Base-by-base conservation (phyloP, 306 rosid species). In the Citrullus amarus region DNA sequence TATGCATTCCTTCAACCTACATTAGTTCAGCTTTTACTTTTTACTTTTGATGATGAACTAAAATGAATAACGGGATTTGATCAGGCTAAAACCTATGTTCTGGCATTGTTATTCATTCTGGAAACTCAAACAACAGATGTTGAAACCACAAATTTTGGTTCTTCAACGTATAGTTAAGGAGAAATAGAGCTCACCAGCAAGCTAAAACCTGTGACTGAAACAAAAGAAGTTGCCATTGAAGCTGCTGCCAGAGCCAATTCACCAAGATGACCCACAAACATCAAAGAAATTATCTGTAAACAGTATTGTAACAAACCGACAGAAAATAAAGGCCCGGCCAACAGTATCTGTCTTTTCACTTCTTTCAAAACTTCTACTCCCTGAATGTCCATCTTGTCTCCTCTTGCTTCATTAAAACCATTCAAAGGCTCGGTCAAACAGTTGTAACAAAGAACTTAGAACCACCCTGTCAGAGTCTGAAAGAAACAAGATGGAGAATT, bases 181-280 rank as follows among this genome's bases (percentile, higher is more conserved):
- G 10, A 65, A 77, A 48, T 38, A 18, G 36, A 66, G 46, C 84
- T 9, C 57, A 85, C 88, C 80, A 80, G 2, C 12, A 85, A 32
- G 48, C 20, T 72, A 80, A 77, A 85, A 48, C 82, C 86, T 17
- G 80, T 72, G 38, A 75, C 88, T 53, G 82, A 54, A 6, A 58
- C 84, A 72, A 85, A 55, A 6, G 88, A 82, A 77, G 80, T 43
- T 8, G 71, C 82, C 82, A 82, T 14, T 28, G 88, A 77, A 50
- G 82, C 78, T 55, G 76, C 82, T 25, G 88, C 78, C 3, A 85
- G 88, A 80, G 82, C 25, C 62, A 82, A n/a, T 12, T 77, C 84
- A 9, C 70, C 80, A 59, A 85, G 82, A 43, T 43, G 46, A 43
- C 46, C 46, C 46, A 43, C 46, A 43, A 43, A 43, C 46, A 44